phyloP scores from a whole-genome alignment of 1,284 basidiomycete species.

The Fomitopsis schrenkii region DNA sequence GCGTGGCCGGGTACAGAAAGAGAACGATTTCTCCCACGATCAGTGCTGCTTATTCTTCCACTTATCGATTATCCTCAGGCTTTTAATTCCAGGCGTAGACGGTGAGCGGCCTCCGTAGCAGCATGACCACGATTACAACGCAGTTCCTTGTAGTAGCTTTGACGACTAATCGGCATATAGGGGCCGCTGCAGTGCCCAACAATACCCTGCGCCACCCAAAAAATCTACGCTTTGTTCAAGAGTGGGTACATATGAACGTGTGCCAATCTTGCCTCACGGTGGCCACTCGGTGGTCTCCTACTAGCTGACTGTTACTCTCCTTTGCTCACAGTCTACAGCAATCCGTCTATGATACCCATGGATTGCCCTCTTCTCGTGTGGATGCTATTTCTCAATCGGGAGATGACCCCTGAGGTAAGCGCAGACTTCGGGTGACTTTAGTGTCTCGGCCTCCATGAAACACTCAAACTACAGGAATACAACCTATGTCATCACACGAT shows the following conservation, averaged over 20 bases:
- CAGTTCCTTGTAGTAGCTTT: no score
- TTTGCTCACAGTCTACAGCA: not conserved
- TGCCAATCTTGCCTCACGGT: not conserved
- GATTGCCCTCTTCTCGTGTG: conserved; percentile 70
- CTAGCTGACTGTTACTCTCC: not conserved
- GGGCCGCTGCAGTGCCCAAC: no score
- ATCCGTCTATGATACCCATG: conserved; percentile 21
- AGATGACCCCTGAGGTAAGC: conserved; percentile 60
- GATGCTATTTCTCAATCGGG: conserved; percentile 72
- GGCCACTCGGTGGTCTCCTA: not conserved
- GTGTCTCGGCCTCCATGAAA: conserved; percentile 1
- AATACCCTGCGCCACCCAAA: no score
- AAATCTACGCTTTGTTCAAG: not conserved
- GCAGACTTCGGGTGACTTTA: conserved; percentile 1
- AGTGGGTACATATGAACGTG: not conserved
- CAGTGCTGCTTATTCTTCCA: no score
- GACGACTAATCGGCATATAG: no score
- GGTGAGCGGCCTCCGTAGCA: no score
- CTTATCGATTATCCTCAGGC: no score
- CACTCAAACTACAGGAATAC: conserved; percentile 50
- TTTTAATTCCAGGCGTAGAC: no score
- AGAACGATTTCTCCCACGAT: no score
- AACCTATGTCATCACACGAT: conserved; percentile 46
- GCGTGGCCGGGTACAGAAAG: no score
- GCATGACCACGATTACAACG: no score